These are phyloP conservation scores for Tylopilus plumbeoviolaceoides DNA, from an alignment of 768 basidiomycete species.

Conservation along the genomic window DNA sequence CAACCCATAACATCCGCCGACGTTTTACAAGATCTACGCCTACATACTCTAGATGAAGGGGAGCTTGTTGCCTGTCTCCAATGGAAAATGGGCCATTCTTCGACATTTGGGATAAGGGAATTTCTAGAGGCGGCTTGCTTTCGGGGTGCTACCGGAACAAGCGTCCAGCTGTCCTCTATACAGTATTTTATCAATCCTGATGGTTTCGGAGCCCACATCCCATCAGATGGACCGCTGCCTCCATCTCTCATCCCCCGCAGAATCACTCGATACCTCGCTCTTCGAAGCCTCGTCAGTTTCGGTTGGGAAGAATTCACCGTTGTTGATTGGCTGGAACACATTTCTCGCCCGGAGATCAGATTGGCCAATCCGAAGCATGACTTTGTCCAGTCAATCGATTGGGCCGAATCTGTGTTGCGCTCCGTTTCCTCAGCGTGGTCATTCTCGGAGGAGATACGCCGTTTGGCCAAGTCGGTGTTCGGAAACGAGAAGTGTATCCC, in stretches of 20 bases:
- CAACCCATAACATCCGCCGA: conserved; percentile 37
- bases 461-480: not conserved
- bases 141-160: conserved; percentile 45
- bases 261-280: conserved; percentile 44
- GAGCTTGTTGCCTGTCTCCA: conserved; percentile 81
- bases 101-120: conserved; percentile 34
- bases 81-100: conserved; percentile 67
- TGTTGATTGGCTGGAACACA: conserved; percentile 68
- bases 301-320: conserved; percentile 78
- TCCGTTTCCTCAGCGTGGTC: conserved; percentile 50
- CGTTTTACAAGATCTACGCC: conserved; percentile 71
- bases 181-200: conserved; percentile 67
- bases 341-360: conserved; percentile 46
- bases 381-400: not conserved
- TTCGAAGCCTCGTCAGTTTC: conserved; percentile 53
- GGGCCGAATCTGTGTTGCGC: conserved; percentile 45
- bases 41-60: conserved; percentile 60
- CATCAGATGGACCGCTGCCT: conserved; percentile 13
- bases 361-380: conserved; percentile 14
- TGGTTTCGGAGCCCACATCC: conserved; percentile 49
- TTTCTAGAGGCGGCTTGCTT: conserved; percentile 74
- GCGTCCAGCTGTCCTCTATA: conserved; percentile 62
- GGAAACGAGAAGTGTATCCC: not conserved
- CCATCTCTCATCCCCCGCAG: conserved; percentile 5
- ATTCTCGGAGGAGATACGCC: conserved; percentile 24